These are phyloP conservation scores for Polyrhizophydium stewartii DNA, from an alignment of 371 early-diverging fungal genomes.

Conservation along the genomic window DNA sequence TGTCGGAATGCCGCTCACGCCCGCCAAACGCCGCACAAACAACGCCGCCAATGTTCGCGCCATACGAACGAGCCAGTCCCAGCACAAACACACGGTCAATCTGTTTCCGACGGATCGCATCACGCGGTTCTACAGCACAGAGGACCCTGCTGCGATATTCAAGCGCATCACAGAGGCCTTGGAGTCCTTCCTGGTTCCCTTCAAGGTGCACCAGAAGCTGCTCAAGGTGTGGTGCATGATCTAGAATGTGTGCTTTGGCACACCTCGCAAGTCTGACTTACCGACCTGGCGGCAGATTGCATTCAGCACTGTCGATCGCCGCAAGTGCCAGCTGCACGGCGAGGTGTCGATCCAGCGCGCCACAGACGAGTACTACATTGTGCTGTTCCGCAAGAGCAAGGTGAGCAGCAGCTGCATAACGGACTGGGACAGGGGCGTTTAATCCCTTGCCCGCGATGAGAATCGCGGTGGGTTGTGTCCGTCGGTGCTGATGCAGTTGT, in stretches of 20 bases:
- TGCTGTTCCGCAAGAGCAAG: conserved; percentile 54
- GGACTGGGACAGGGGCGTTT: background rate
- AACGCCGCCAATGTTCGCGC: background rate
- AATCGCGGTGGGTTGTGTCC: too few species aligned
- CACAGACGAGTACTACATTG: conserved; percentile 31
- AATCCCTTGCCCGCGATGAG: background rate
- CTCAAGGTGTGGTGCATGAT: conserved; percentile 22
- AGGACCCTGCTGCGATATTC: conserved; percentile 21
- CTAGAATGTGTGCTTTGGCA: too few species aligned
- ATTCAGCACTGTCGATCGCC: conserved; percentile 54
- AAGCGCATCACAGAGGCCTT: conserved; percentile 28
- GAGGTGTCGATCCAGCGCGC: conserved; percentile 45
- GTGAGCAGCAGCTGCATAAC: conserved; percentile 10
- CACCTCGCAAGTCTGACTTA: background rate
- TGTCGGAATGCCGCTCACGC: background rate
- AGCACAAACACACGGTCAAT: conserved; percentile 29
- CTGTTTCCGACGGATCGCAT: conserved; percentile 46
- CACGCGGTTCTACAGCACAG: conserved; percentile 46
- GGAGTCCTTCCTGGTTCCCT: conserved; percentile 45
- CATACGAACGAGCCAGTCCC: conserved; percentile 4
- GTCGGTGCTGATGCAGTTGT: background rate
- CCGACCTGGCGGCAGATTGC: conserved; percentile 22
- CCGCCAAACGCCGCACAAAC: too few species aligned
- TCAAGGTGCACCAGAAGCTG: conserved; percentile 34
- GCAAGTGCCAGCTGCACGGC: conserved; percentile 57